Percentiles rank a stretch among this genome's conserved stretches.
These are phyloP conservation scores for Hypoxylon lienhwacheense DNA, from an alignment of 495 filamentous ascomycete species.

Conservation along the genomic window DNA sequence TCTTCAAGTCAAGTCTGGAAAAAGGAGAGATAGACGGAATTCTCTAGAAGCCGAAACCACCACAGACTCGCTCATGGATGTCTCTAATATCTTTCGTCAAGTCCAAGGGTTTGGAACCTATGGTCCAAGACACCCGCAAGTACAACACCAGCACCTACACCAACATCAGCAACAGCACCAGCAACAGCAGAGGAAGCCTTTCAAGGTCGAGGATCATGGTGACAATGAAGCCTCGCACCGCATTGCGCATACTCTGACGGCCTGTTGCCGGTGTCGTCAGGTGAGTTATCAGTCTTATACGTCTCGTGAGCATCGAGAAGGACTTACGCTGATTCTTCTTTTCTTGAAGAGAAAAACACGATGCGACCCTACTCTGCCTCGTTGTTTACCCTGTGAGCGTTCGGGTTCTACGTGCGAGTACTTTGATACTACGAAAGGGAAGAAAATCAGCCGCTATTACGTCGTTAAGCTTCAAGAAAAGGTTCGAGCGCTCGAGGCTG, in stretches of 20 bases:
- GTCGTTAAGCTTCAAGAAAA: slow-evolving; percentile 84
- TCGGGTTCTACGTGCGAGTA: slow-evolving; percentile 90
- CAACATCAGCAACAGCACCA: too few species aligned
- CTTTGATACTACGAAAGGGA: slow-evolving; percentile 79
- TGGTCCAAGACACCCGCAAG: slow-evolving; percentile 43
- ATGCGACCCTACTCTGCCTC: slow-evolving; percentile 88
- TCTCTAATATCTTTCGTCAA: slow-evolving; percentile 53
- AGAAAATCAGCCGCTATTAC: slow-evolving; percentile 78
- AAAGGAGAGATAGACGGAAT: too few species aligned
- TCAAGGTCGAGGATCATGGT: slow-evolving; percentile 39
- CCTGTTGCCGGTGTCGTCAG: slow-evolving; percentile 82
- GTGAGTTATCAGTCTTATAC: slow-evolving; percentile 54
- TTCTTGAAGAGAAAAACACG: slow-evolving; percentile 77
- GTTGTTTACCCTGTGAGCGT: slow-evolving; percentile 89
- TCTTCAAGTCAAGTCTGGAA: too few species aligned
- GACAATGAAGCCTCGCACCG: slow-evolving; percentile 54
- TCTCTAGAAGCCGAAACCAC: slow-evolving; percentile 1
- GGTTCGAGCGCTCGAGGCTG: slow-evolving; percentile 74
- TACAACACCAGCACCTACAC: too few species aligned
- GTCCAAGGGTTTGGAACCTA: slow-evolving; percentile 49
- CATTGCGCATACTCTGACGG: slow-evolving; percentile 82
- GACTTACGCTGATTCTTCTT: neutral
- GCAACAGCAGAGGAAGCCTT: slow-evolving; percentile 36
- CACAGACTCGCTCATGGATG: slow-evolving; percentile 47
- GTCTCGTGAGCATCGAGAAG: neutral